Evolutionary conservation across 2,329 filamentous ascomycete genomes (phyloP), one percentile per base, ranked within the genome.

Genomic region (Oidium heveae): DNA sequence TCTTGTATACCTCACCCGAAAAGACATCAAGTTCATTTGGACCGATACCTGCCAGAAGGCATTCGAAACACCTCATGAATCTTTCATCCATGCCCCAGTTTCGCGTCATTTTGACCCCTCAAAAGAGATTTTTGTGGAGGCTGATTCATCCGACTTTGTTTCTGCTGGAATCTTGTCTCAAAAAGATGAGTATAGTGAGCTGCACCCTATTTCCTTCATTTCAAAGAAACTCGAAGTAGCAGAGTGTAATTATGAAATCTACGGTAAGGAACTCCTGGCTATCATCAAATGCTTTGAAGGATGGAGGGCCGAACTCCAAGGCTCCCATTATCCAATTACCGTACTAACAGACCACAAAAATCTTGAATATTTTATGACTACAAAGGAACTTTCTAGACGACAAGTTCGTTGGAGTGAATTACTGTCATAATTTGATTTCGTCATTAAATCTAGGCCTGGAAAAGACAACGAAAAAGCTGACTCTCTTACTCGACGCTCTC

Each of bases 111-210:
- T 51, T 51, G 47, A 51, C 47, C n/a, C 32, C 32, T 51, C 47
- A n/a, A 51, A 51, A 51, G 47, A 51, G 47, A 51, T 51, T 3
- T 51, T 51, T 34, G n/a, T n/a, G n/a, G n/a, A n/a, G n/a, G n/a
- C n/a, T n/a, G n/a, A n/a, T n/a, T n/a, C n/a, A n/a, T n/a, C n/a
- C n/a, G n/a, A n/a, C n/a, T n/a, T n/a, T n/a, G 47, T 51, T 18
- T 4, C 41, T 46, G 41, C 41, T 18, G 41, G 41, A 10, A 46
- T 46, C 20, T 46, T 46, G 20, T 46, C n/a, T n/a, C n/a, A n/a
- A n/a, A n/a, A n/a, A n/a, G n/a, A n/a, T n/a, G n/a, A n/a, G n/a
- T n/a, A n/a, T n/a, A n/a, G 22, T 33, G 22, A 50, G 20, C 28
- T 33, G 0, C 47, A 32, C 32, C 22, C 22, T 12, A 33, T 32